A percentile compares a stretch with the other conserved stretches of the same genome.
These are phyloP conservation scores for Vicia faba DNA, from an alignment of 306 rosid genomes.

Conservation along the genomic window DNA sequence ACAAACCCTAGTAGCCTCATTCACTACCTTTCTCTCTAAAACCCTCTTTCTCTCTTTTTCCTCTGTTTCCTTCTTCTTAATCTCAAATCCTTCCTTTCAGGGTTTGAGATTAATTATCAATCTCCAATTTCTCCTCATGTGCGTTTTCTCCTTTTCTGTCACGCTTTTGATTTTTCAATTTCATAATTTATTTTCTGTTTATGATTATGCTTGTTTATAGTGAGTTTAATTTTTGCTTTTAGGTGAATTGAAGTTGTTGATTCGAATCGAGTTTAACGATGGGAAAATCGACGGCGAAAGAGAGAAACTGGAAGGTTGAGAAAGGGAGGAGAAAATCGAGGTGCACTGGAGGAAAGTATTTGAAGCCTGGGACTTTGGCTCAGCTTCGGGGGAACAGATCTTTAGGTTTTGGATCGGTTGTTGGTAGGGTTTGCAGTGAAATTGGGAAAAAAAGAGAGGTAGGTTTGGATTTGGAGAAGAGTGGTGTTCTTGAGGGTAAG, in stretches of 20 bases:
- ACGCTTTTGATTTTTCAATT: neutral
- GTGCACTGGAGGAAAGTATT: conserved; percentile 57
- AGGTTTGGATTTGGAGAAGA: conserved; percentile 46
- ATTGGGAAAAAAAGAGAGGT: conserved; percentile 70
- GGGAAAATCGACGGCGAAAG: conserved; percentile 71
- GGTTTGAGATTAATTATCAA: neutral
- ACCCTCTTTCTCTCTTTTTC: neutral
- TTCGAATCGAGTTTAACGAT: conserved; percentile 31
- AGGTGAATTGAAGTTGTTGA: conserved; percentile 14
- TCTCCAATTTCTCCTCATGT: conserved; percentile 20
- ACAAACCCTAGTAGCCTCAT: conserved; percentile 59
- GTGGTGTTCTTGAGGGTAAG: conserved; percentile 40
- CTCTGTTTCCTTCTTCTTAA: conserved; percentile 14
- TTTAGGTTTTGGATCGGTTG: conserved; percentile 13
- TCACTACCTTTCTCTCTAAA: conserved; percentile 3
- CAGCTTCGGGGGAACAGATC: conserved; percentile 70
- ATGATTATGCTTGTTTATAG: too few relatives aligned
- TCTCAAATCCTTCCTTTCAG: neutral
- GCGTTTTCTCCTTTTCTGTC: neutral
- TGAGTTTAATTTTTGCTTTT: neutral
- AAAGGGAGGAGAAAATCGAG: conserved; percentile 54
- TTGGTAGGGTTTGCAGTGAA: conserved; percentile 56
- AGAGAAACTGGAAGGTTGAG: conserved; percentile 47
- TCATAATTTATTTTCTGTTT: neutral
- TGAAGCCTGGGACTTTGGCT: conserved; percentile 86